phyloP scores from a whole-genome alignment of 139 green algal genomes.

The Microglena sp. region DNA sequence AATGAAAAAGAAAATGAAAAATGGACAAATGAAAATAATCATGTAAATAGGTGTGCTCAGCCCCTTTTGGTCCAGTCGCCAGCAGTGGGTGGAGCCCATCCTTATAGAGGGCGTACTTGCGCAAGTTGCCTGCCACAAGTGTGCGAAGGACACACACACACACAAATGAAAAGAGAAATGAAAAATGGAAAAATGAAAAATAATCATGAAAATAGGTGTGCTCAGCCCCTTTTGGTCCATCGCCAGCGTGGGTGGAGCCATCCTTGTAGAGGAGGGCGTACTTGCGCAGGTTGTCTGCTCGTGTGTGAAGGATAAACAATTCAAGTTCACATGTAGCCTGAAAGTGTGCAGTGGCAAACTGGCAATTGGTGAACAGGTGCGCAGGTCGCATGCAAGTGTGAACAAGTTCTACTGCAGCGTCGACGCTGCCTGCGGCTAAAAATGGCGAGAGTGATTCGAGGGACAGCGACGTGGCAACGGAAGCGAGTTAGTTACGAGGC shows the following conservation, averaged over 20 bases:
- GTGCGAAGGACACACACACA: not conserved
- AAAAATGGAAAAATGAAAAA: not conserved
- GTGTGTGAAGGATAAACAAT: not conserved
- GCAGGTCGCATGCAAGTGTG: conserved; percentile 8
- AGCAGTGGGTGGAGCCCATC: too few relatives aligned
- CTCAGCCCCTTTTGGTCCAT: not conserved
- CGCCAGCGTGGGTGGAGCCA: conserved; percentile 11
- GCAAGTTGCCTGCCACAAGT: conserved; percentile 14
- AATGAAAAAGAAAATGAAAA: not conserved
- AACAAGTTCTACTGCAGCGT: too few relatives aligned
- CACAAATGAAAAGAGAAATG: not conserved
- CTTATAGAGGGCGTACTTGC: not conserved
- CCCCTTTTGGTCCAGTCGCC: not conserved
- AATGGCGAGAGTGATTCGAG: too few relatives aligned
- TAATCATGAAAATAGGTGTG: not conserved
- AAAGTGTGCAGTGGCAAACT: too few relatives aligned
- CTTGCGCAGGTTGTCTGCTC: conserved; percentile 3
- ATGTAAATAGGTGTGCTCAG: not conserved
- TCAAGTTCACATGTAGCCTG: too few relatives aligned
- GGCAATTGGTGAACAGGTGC: not conserved
- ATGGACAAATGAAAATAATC: not conserved
- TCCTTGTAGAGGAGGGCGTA: conserved; percentile 19
- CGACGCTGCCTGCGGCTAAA: too few relatives aligned
- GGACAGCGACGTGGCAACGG: too few relatives aligned
- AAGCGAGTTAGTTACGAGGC: too few relatives aligned